Base-by-base conservation (phyloP, 495 filamentous ascomycete species). In the Hypomontagnella monticulosa region DNA sequence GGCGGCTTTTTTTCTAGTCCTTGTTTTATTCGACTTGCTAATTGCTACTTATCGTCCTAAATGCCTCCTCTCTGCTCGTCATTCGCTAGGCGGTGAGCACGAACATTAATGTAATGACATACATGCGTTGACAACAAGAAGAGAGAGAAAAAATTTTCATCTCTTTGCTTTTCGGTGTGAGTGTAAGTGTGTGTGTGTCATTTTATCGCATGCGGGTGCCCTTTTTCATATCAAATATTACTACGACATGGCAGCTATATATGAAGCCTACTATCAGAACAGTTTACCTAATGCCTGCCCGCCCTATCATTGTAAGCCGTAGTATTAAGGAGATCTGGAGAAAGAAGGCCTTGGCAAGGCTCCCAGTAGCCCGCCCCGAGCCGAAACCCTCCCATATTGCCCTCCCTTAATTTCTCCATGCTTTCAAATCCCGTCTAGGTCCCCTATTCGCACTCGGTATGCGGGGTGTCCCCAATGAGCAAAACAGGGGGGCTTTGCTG, bases 351-450 rank as follows among this genome's bases (percentile, higher is more conserved):
- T 67, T 67, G 64, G 64, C 64, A 58, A 58, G 42, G 59, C 54
- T 63, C 53, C 53, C 20, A 49, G 57, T 61, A 64, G 60, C 56
- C 66, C 55, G 65, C 65, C 46, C 55, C 44, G 60, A 69, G 50
- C 66, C 66, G 66, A 61, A 59, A 23, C 38, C 30, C 56, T 53
- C 34, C 40, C 65, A 55, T 30, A 33, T 10, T 42, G 36, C 9
- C 62, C 42, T 68, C 60, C 55, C 60, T 64, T 61, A 64, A 59
- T 68, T 64, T 64, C 66, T 60, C 56, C 51, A 54, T 56, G 43
- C 46, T 51, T 34, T 42, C 20, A 33, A 48, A 6, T 47, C 42
- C 36, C 36, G 32, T 48, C 42, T 46, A 37, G 40, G 33, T 57
- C 9, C 43, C 43, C 15, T 18, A 7, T 43, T 43, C 12, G 40